These are phyloP conservation scores for Tuber calosporum DNA, from an alignment of 495 filamentous ascomycete species.

Conservation along the genomic window DNA sequence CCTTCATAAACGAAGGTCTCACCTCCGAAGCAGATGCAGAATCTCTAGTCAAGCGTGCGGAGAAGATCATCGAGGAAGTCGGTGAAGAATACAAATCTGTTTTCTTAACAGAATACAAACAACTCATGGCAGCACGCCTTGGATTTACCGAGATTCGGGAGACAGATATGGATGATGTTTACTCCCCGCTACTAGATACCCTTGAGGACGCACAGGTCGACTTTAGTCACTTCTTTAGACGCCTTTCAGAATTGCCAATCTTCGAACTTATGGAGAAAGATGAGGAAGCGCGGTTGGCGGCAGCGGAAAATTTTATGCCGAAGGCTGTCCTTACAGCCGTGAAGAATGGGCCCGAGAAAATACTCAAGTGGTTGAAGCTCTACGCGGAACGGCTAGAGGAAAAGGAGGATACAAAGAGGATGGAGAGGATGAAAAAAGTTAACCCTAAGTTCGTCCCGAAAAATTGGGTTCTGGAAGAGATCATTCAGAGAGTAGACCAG, in stretches of 20 bases:
- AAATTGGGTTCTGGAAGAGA: slow-evolving; percentile 86
- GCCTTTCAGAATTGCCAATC: slow-evolving; percentile 55
- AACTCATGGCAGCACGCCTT: slow-evolving; percentile 66
- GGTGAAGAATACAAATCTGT: slow-evolving; percentile 81
- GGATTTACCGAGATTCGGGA: slow-evolving; percentile 61
- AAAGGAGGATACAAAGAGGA: slow-evolving; percentile 55
- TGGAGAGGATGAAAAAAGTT: slow-evolving; percentile 65
- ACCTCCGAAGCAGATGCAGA: slow-evolving; percentile 58
- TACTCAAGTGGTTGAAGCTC: slow-evolving; percentile 66
- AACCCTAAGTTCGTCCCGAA: slow-evolving; percentile 90
- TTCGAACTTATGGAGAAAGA: slow-evolving; percentile 56
- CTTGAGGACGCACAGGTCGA: slow-evolving; percentile 74
- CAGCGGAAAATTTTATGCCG: slow-evolving; percentile 48
- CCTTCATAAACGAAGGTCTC: slow-evolving; percentile 65
- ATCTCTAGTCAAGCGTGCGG: slow-evolving; percentile 63
- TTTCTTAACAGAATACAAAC: slow-evolving; percentile 79
- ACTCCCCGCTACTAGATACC: slow-evolving; percentile 71
- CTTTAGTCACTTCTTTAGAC: slow-evolving; percentile 86
- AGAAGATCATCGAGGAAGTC: slow-evolving; percentile 65
- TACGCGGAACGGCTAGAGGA: slow-evolving; percentile 59
- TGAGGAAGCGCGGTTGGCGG: slow-evolving; percentile 52
- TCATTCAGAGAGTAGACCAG: slow-evolving; percentile 81
- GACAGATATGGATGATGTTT: slow-evolving; percentile 68
- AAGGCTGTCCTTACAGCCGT: slow-evolving; percentile 40
- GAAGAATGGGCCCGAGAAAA: slow-evolving; percentile 53